Conservation (phyloP, 345 rosid genomes). For the Gynandropsis gynandra region DNA sequence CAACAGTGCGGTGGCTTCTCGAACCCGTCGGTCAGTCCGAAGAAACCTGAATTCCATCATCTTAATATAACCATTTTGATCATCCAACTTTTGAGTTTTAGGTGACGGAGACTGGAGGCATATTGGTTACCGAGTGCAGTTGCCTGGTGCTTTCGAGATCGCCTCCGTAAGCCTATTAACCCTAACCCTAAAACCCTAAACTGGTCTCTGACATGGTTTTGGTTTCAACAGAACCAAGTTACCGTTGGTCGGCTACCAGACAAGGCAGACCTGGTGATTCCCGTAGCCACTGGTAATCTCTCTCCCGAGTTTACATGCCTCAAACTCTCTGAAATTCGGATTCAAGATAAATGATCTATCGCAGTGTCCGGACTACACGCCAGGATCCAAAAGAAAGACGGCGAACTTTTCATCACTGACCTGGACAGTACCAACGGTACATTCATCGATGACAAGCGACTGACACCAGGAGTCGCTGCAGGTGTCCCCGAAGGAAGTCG, state of each 20-base stretch:
- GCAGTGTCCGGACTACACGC: slow-evolving; percentile 83
- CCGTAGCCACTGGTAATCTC: slow-evolving; percentile 72
- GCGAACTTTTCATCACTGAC: slow-evolving; percentile 57
- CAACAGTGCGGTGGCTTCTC: slow-evolving; percentile 66
- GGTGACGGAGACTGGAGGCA: slow-evolving; percentile 90
- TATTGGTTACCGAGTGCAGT: slow-evolving; percentile 61
- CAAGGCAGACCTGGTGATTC: slow-evolving; percentile 82
- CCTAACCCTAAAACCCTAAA: no score
- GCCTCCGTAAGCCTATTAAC: slow-evolving; percentile 39
- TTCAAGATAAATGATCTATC: not conserved
- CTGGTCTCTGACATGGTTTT: not conserved
- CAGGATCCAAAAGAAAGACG: slow-evolving; percentile 56
- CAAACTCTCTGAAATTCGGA: not conserved
- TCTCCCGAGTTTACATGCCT: not conserved
- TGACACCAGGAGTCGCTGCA: slow-evolving; percentile 58
- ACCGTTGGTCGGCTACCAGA: slow-evolving; percentile 73
- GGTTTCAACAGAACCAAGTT: slow-evolving; percentile 39
- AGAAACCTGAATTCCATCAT: not conserved
- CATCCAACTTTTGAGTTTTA: slow-evolving; percentile 9
- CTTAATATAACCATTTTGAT: not conserved
- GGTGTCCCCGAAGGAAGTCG: slow-evolving; percentile 47
- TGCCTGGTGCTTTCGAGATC: slow-evolving; percentile 81
- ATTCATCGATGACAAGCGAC: slow-evolving; percentile 52
- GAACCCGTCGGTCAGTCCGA: slow-evolving; percentile 60
- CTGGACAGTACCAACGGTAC: slow-evolving; percentile 90